Evolutionary conservation across 2,329 filamentous ascomycete genomes (phyloP).

Genomic region (Alternaria alternata): DNA sequence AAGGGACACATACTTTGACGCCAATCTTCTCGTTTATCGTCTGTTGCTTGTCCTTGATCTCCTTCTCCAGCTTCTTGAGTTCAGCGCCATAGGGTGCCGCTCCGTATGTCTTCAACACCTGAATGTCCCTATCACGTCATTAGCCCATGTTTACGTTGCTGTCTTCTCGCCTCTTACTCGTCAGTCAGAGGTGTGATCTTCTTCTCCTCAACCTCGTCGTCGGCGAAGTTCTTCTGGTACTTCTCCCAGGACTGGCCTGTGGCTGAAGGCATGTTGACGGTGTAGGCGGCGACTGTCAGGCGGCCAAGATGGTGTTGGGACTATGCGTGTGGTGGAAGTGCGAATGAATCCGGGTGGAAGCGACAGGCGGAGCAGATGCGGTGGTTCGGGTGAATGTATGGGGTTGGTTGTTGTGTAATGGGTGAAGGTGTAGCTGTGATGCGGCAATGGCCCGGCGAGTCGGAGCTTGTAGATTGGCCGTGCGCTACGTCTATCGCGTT

Average conservation of each 20-base stretch:
- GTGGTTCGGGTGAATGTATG: background rate
- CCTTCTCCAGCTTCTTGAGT: conserved; percentile 96
- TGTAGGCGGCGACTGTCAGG: conserved; percentile 20
- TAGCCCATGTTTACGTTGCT: conserved; percentile 31
- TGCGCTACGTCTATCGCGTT: conserved; percentile 27
- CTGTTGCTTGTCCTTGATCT: conserved; percentile 98
- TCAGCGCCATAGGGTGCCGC: conserved; percentile 93
- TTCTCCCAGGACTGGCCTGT: conserved; percentile 97
- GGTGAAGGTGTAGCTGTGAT: conserved; percentile 30
- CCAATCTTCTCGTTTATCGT: conserved; percentile 99
- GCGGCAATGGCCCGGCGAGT: conserved; percentile 33
- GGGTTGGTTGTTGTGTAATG: conserved; percentile 26
- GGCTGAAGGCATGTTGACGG: conserved; percentile 81
- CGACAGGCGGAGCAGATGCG: conserved; percentile 6
- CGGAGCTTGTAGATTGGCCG: conserved; percentile 18
- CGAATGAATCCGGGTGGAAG: background rate
- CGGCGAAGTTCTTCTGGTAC: conserved; percentile 95
- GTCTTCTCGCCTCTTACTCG: conserved; percentile 70
- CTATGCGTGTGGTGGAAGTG: background rate
- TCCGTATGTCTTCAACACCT: conserved; percentile 98
- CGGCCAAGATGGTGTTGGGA: conserved; percentile 7
- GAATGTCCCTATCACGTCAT: conserved; percentile 79
- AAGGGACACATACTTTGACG: conserved; percentile 29
- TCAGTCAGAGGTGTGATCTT: conserved; percentile 98
- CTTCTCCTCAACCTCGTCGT: conserved; percentile 98